Evolutionary conservation across 768 basidiomycete species (phyloP).

Genomic region (Lactarius psammicola): DNA sequence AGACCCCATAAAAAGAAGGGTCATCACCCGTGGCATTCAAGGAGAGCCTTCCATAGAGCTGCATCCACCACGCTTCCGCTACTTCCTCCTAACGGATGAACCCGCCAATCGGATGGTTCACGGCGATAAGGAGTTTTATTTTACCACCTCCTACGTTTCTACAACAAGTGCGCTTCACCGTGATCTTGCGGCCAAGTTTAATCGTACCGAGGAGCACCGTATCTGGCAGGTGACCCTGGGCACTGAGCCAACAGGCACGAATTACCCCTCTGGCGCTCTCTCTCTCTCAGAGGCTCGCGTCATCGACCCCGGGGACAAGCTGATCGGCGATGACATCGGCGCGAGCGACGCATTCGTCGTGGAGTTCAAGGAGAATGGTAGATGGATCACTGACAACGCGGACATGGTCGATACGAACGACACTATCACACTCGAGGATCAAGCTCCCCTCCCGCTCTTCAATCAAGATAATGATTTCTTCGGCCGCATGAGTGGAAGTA

Average conservation of each 20-base stretch:
- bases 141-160: constrained; percentile 53
- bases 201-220: constrained; percentile 41
- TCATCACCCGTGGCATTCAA: constrained; percentile 57
- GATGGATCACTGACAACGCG: constrained; percentile 49
- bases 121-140: constrained; percentile 34
- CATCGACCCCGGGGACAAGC: constrained; percentile 46
- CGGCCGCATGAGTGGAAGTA: constrained; percentile 18
- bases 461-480: constrained; percentile 29
- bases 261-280: constrained; percentile 25
- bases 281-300: constrained; percentile 40
- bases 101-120: constrained; percentile 33
- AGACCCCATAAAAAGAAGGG: constrained; percentile 58
- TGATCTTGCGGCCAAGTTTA: constrained; percentile 26
- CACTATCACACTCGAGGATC: constrained; percentile 1
- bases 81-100: constrained; percentile 43
- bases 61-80: constrained; percentile 62
- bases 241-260: constrained; percentile 21
- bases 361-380: constrained; percentile 61
- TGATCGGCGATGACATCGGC: constrained; percentile 58
- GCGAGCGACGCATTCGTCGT: constrained; percentile 70
- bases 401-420: constrained; percentile 11
- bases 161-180: constrained; percentile 44
- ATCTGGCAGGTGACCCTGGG: constrained; percentile 58
- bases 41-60: constrained; percentile 64
- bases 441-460: constrained; percentile 29